These are phyloP conservation scores for Beauveria rudraprayagi DNA, from an alignment of 2,329 filamentous ascomycete genomes.

Conservation along the genomic window DNA sequence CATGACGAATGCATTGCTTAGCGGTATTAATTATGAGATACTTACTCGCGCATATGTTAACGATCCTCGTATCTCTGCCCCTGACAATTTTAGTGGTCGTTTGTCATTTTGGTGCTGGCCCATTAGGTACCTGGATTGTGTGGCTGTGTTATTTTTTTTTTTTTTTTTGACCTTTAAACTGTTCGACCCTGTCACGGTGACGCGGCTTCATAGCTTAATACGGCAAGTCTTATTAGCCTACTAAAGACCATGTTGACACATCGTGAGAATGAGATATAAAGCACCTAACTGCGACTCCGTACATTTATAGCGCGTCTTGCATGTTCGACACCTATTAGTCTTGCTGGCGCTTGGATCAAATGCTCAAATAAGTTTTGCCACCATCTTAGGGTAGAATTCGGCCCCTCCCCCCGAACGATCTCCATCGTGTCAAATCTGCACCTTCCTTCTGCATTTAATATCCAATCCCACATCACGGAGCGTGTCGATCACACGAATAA, in stretches of 20 bases:
- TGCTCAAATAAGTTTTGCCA: neutral
- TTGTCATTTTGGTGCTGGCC: neutral
- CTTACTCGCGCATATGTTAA: neutral
- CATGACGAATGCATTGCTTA: neutral
- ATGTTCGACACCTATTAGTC: too few relatives aligned
- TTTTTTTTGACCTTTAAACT: neutral
- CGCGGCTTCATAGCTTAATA: neutral
- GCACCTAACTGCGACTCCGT: neutral
- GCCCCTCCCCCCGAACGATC: neutral
- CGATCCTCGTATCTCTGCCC: neutral
- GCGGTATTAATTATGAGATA: neutral
- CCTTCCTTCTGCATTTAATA: neutral
- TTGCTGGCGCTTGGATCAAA: neutral
- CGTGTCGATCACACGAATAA: neutral
- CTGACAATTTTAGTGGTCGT: neutral
- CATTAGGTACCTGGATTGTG: neutral
- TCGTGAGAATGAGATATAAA: neutral
- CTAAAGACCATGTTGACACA: neutral
- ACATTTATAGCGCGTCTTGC: neutral
- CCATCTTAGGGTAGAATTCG: constrained; percentile 3
- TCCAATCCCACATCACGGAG: neutral
- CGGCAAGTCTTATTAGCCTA: neutral
- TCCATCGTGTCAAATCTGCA: neutral
- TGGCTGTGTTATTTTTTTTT: neutral
- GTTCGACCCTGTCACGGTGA: neutral